Base-by-base conservation (phyloP, 2,329 filamentous ascomycete species). In the Emmonsia crescens region DNA sequence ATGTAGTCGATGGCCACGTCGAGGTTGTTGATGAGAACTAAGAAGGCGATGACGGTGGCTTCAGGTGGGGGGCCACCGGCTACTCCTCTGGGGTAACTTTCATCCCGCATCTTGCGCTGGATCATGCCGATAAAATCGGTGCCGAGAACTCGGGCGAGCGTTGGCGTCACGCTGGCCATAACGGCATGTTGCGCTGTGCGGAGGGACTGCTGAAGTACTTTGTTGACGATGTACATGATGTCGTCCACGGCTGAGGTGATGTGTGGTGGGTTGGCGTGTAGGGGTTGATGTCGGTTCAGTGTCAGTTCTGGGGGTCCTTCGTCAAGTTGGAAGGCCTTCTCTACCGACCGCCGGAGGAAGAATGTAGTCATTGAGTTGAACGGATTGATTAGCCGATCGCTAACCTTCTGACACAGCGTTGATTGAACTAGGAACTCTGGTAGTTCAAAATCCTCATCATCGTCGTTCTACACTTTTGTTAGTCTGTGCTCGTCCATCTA, bases 141-240 rank as follows among this genome's bases (percentile, higher is more conserved):
- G 36, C 88, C 86, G 3, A 99, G 82, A 0, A 99, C 87, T 40
- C 91, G 85, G 21, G 88, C 85, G 5, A 97, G 80, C 0, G 86
- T 88, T 1, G 91, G 88, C 31, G 96, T 77, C 6, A 96, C 89
- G 61, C 84, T 89, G 49, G 85, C 84, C 27, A 96, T 83, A 3
- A 96, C 86, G 21, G 87, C 82, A 66, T 86, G 82, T 72, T 96
- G 92, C 1, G 89, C 90, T 0, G 95, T 97, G 0, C 89, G 88
- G 27, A 97, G 80, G 0, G 91, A 89, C 66, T 93, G 87, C 66
- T 95, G 88, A 8, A 97, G 81, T 40, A 97, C 89, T 58, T 93
- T 88, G 72, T 95, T 96, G 72, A 96, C 89, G 68, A 99, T 96
- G 76, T 97, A 99, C 93, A 99, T 97, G 70, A 97, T 91, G 76